These are phyloP conservation scores for Cucumis cinereus DNA, from an alignment of 306 rosid species.

Conservation along the genomic window DNA sequence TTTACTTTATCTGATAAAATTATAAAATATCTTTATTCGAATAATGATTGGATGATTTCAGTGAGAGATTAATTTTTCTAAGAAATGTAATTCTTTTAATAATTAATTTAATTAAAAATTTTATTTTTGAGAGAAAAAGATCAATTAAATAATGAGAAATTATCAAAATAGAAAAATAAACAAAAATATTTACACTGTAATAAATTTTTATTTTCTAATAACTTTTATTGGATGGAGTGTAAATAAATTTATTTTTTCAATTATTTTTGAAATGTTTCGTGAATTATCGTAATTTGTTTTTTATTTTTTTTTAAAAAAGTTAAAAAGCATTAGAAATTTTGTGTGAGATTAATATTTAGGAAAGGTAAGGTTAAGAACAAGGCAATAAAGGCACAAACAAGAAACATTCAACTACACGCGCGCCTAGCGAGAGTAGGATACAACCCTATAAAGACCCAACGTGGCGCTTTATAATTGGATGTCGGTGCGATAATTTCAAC, in stretches of 20 bases:
- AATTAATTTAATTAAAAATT: not conserved
- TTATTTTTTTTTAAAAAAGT: not conserved
- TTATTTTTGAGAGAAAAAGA: not conserved
- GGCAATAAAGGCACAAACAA: not conserved
- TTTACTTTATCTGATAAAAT: not conserved
- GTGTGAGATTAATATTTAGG: not conserved
- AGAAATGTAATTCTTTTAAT: too few relatives aligned
- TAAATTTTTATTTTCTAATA: too few relatives aligned
- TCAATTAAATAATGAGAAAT: too few relatives aligned
- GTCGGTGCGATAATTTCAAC: not conserved
- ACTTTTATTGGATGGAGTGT: too few relatives aligned
- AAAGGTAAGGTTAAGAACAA: constrained; percentile 8
- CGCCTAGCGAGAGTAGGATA: not conserved
- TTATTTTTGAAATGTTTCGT: too few relatives aligned
- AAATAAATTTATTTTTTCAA: too few relatives aligned
- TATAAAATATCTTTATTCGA: too few relatives aligned
- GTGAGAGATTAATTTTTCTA: too few relatives aligned
- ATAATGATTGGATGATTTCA: not conserved
- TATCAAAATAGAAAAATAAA: too few relatives aligned
- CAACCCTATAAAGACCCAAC: not conserved
- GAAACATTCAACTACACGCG: not conserved
- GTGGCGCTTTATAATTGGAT: not conserved
- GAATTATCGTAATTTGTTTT: not conserved
- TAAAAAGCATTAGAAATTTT: not conserved
- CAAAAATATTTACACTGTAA: too few relatives aligned